Evolutionary conservation across 1,284 basidiomycete species (phyloP).

Genomic region (Pseudozyma thailandica): DNA sequence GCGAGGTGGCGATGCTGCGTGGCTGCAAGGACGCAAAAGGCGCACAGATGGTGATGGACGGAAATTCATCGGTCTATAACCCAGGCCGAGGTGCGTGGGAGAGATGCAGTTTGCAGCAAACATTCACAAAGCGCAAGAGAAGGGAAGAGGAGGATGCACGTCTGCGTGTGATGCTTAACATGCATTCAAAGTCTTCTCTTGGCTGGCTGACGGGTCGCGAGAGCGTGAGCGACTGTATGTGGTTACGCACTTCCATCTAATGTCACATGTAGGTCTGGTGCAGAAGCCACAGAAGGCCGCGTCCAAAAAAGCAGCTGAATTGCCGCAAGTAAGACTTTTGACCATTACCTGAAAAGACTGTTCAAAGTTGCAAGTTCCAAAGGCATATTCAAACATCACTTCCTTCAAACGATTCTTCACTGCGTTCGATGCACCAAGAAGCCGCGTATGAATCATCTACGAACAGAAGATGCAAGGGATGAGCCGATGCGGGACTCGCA

Average conservation of each 20-base stretch:
- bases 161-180: too few species aligned
- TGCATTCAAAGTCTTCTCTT: too few species aligned
- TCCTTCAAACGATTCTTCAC: too few species aligned
- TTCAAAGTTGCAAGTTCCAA: too few species aligned
- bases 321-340: too few species aligned
- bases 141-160: too few species aligned
- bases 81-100: background rate
- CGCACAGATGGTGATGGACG: conserved; percentile 6
- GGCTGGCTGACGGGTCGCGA: background rate
- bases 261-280: conserved; percentile 1
- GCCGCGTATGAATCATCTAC: background rate
- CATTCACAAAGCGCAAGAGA: too few species aligned
- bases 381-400: too few species aligned
- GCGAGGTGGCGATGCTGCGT: background rate
- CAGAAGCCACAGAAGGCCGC: conserved; percentile 1
- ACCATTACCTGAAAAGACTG: too few species aligned
- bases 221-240: background rate
- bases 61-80: too few species aligned
- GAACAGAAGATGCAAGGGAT: conserved; percentile 2
- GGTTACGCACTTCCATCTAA: conserved; percentile 1
- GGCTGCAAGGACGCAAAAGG: background rate
- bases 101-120: background rate
- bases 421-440: conserved; percentile 1
- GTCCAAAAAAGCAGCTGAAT: too few species aligned
- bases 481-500: conserved; percentile 8